A percentile compares a stretch with the other conserved stretches of the same genome.
Conservation (phyloP, 2,329 filamentous ascomycete species). For the Fusarium gaditjirri region DNA sequence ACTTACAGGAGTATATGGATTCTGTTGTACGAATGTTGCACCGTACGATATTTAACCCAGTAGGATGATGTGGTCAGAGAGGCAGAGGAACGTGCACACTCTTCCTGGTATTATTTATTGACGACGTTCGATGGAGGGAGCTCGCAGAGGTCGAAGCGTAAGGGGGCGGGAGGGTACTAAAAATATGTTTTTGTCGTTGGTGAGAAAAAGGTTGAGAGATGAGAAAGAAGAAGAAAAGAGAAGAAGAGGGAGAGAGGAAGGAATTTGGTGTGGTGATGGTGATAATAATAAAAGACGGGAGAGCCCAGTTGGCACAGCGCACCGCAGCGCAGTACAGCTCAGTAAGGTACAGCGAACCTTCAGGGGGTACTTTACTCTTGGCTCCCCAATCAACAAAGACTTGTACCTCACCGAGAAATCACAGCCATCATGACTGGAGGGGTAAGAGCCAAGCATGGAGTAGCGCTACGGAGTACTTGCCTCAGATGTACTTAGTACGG, state of each 20-base stretch:
- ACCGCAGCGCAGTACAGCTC: background rate
- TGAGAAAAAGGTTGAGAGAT: conserved; percentile 27
- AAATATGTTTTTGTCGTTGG: conserved; percentile 17
- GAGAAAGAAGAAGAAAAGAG: conserved; percentile 20
- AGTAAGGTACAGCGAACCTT: background rate
- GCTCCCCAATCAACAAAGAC: conserved; percentile 33
- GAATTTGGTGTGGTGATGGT: conserved; percentile 38
- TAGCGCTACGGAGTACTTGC: conserved; percentile 39
- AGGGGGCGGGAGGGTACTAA: conserved; percentile 18
- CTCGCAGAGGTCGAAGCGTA: conserved; percentile 25
- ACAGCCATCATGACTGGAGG: conserved; percentile 30
- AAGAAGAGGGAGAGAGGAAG: conserved; percentile 19
- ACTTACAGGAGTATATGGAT: conserved; percentile 40
- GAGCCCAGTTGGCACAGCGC: background rate
- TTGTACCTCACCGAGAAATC: conserved; percentile 34
- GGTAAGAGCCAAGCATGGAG: conserved; percentile 25
- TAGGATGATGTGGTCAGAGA: conserved; percentile 42
- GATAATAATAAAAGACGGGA: conserved; percentile 36
- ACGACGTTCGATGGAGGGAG: conserved; percentile 34
- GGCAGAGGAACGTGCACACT: conserved; percentile 43
- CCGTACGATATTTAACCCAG: conserved; percentile 46
- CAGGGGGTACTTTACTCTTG: conserved; percentile 19
- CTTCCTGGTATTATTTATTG: conserved; percentile 33
- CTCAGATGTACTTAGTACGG: conserved; percentile 36
- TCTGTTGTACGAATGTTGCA: conserved; percentile 44